Percentiles rank a stretch among this genome's conserved stretches.
Evolutionary conservation across 768 basidiomycete genomes (phyloP).

Genomic region (Boletus insuetus): DNA sequence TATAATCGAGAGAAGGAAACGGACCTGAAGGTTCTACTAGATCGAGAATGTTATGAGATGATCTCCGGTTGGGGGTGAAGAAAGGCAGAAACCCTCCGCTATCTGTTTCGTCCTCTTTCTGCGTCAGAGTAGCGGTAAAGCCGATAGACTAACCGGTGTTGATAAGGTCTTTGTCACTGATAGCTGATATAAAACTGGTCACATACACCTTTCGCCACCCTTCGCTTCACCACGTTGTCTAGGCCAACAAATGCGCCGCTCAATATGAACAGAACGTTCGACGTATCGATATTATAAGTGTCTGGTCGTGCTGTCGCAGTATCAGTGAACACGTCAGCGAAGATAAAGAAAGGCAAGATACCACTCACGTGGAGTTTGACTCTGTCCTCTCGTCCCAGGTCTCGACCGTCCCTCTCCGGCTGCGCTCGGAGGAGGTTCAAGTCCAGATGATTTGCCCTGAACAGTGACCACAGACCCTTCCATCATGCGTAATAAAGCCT

Average conservation of each 20-base stretch:
- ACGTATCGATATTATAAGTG: slow-evolving; percentile 75
- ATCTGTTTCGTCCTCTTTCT: slow-evolving; percentile 38
- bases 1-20: slow-evolving; percentile 7
- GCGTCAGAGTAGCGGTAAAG: slow-evolving; percentile 58
- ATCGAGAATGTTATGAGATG: slow-evolving; percentile 56
- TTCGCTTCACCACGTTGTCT: slow-evolving; percentile 74
- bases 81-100: slow-evolving; percentile 52
- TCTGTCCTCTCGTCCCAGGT: slow-evolving; percentile 48
- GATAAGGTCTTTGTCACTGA: not conserved
- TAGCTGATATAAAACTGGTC: not conserved
- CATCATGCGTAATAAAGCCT: slow-evolving; percentile 89
- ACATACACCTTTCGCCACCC: slow-evolving; percentile 83
- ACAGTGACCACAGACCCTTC: slow-evolving; percentile 87
- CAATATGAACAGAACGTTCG: slow-evolving; percentile 91
- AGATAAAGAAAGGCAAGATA: not conserved
- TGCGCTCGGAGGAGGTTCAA: slow-evolving; percentile 43
- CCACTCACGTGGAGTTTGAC: slow-evolving; percentile 26
- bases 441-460: slow-evolving; percentile 61
- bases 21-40: slow-evolving; percentile 68
- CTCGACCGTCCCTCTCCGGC: slow-evolving; percentile 47
- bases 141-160: slow-evolving; percentile 74
- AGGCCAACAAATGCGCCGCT: slow-evolving; percentile 95
- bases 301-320: slow-evolving; percentile 56
- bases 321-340: not conserved
- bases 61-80: slow-evolving; percentile 71